Conservation (phyloP, 1,284 basidiomycete genomes). For the Phenoliferia sp. region DNA sequence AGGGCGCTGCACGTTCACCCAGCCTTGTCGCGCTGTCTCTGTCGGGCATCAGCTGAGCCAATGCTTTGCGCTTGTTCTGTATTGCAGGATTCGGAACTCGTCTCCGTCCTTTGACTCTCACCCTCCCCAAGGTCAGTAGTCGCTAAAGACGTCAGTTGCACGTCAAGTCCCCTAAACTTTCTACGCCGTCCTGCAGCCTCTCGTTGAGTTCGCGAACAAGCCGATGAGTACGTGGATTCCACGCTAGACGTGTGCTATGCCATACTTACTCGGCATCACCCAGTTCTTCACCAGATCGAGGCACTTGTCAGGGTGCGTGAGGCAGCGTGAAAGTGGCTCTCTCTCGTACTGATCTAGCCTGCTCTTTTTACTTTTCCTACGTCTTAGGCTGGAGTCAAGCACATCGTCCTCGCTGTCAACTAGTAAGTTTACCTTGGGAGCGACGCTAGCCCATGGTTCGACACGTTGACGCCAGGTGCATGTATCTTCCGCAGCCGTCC, state of each 20-base stretch:
- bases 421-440: slow-evolving; percentile 17
- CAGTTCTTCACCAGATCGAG: slow-evolving; percentile 51
- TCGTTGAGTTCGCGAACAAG: slow-evolving; percentile 48
- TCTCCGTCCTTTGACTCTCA: slow-evolving; percentile 51
- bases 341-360: background rate
- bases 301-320: slow-evolving; percentile 48
- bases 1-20: background rate
- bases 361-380: background rate
- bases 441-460: background rate
- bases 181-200: slow-evolving; percentile 35
- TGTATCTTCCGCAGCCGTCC: slow-evolving; percentile 24
- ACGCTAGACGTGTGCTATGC: background rate
- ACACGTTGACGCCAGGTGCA: background rate
- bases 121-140: slow-evolving; percentile 44
- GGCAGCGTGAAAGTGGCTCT: background rate
- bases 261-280: background rate
- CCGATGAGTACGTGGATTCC: slow-evolving; percentile 12
- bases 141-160: background rate
- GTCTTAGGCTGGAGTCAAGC: slow-evolving; percentile 51
- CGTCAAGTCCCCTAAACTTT: background rate
- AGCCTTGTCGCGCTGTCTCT: too few species aligned
- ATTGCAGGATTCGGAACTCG: slow-evolving; percentile 49
- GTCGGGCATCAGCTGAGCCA: too few species aligned
- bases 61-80: background rate
- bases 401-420: slow-evolving; percentile 51